These are phyloP conservation scores for Bromus sterilis DNA, from an alignment of 176 grass and related monocot genomes.

Conservation along the genomic window DNA sequence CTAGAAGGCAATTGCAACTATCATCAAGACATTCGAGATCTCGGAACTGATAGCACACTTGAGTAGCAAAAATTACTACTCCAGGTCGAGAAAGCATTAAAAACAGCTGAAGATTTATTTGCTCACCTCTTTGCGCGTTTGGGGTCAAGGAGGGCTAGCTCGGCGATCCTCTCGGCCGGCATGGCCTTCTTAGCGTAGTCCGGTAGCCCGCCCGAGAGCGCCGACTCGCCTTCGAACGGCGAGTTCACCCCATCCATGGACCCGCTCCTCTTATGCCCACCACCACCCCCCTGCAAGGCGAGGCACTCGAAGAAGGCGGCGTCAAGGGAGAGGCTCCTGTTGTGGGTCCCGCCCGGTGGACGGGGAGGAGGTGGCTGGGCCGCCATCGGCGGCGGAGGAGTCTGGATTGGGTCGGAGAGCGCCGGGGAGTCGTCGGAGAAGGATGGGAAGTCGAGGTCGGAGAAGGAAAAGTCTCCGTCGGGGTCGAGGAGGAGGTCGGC, in stretches of 20 bases:
- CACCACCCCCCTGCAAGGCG: conserved; percentile 30
- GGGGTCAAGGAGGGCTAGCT: conserved; percentile 82
- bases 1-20: neutral
- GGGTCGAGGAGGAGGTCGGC: conserved; percentile 73
- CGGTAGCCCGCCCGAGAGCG: conserved; percentile 21
- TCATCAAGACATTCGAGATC: too few relatives aligned
- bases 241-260: conserved; percentile 72
- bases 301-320: conserved; percentile 73
- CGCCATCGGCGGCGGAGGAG: neutral
- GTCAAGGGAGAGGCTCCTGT: conserved; percentile 78
- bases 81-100: conserved; percentile 6
- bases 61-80: neutral
- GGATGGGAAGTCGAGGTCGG: conserved; percentile 84
- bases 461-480: conserved; percentile 80
- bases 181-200: conserved; percentile 95
- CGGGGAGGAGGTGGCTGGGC: conserved; percentile 2
- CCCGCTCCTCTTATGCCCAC: conserved; percentile 61
- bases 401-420: conserved; percentile 28
- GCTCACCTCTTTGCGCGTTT: conserved; percentile 88
- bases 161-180: conserved; percentile 64
- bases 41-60: neutral
- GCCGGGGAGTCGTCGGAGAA: conserved; percentile 70
- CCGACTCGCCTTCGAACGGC: conserved; percentile 67
- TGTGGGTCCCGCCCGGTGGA: conserved; percentile 35
- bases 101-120: neutral